phyloP scores from a whole-genome alignment of 805 yeast species.

The Kodamaea fukazawae region DNA sequence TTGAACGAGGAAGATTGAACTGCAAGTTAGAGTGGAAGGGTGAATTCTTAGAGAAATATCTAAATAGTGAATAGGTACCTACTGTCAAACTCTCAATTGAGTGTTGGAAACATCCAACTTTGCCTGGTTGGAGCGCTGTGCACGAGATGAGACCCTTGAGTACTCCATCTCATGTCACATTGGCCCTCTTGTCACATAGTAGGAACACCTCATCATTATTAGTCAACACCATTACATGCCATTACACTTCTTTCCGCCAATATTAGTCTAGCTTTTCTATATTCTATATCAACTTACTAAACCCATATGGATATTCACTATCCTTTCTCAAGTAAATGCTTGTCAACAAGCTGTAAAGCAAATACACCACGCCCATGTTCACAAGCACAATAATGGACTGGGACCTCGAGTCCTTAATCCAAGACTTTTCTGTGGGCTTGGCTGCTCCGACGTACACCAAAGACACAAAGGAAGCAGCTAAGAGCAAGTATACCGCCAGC shows the following conservation, averaged over 20 bases:
- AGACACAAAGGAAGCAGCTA: slow-evolving; percentile 41
- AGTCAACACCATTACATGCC: too few species aligned
- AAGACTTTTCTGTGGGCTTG: slow-evolving; percentile 19
- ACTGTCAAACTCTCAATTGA: too few species aligned
- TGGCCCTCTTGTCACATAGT: too few species aligned
- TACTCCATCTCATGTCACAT: too few species aligned
- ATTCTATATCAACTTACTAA: slow-evolving; percentile 28
- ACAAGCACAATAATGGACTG: slow-evolving; percentile 19
- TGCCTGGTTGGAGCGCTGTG: too few species aligned
- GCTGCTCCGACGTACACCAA: slow-evolving; percentile 40
- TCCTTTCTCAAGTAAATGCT: slow-evolving; percentile 47
- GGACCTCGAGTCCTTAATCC: neutral
- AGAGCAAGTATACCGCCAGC: slow-evolving; percentile 45
- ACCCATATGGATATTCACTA: slow-evolving; percentile 45
- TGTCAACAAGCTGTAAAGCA: slow-evolving; percentile 45
- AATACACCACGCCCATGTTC: slow-evolving; percentile 22
- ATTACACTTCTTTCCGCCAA: too few species aligned
- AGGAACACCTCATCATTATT: too few species aligned
- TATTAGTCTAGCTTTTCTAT: slow-evolving; percentile 1
- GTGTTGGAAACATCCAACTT: too few species aligned
- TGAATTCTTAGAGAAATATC: too few species aligned
- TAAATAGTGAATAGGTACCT: too few species aligned
- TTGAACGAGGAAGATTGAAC: too few species aligned
- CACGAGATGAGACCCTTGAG: too few species aligned
- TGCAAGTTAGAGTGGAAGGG: neutral